Evolutionary conservation across 192 early-diverging fungal species (phyloP).

Genomic region (Spizellomyces sp.): DNA sequence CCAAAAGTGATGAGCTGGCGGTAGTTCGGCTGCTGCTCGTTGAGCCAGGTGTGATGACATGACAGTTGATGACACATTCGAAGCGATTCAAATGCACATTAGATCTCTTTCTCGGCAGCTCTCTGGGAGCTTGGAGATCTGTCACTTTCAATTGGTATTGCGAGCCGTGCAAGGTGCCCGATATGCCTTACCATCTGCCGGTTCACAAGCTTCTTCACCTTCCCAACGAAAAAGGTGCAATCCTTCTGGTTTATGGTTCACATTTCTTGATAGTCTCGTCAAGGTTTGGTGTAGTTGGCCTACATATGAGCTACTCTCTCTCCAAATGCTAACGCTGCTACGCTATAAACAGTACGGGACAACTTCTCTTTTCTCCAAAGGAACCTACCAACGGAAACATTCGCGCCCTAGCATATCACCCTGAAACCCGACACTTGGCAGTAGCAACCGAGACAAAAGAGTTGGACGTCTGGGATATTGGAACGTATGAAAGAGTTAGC

Average conservation of each 20-base stretch:
- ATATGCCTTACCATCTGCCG: slow-evolving; percentile 4
- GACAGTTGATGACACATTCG: too few species aligned
- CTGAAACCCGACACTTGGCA: slow-evolving; percentile 9
- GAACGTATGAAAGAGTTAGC: slow-evolving; percentile 10
- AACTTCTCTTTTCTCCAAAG: slow-evolving; percentile 13
- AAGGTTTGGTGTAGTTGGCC: background rate
- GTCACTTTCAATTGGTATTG: too few species aligned
- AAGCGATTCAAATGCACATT: too few species aligned
- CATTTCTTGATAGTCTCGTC: slow-evolving; percentile 3
- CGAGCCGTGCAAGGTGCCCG: background rate
- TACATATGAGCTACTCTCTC: too few species aligned
- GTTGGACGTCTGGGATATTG: slow-evolving; percentile 16
- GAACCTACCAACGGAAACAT: background rate
- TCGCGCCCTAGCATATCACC: slow-evolving; percentile 10
- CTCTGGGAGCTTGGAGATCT: too few species aligned
- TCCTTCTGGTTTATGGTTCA: slow-evolving; percentile 15
- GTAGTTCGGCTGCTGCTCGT: too few species aligned
- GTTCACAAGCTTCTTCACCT: slow-evolving; percentile 16
- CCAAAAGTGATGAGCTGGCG: too few species aligned
- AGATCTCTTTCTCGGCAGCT: too few species aligned
- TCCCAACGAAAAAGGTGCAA: background rate
- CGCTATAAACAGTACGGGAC: slow-evolving; percentile 13
- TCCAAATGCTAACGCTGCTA: background rate
- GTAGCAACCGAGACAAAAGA: slow-evolving; percentile 28
- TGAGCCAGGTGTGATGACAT: too few species aligned